phyloP scores from a whole-genome alignment of 768 basidiomycete species.

The Calocera viscosa region DNA sequence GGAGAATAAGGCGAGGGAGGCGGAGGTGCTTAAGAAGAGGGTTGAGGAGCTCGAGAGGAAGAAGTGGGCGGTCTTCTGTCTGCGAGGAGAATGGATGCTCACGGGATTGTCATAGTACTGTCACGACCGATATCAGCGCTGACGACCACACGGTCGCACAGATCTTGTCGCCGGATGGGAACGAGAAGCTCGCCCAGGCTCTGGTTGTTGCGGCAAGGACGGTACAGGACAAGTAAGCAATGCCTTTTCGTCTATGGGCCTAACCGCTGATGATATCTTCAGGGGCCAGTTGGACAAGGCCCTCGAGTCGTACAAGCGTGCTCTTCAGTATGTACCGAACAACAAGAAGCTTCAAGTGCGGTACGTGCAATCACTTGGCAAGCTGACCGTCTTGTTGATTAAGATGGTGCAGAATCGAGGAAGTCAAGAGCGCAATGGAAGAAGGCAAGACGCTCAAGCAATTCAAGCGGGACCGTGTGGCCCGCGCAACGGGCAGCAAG shows the following conservation, averaged over 20 bases:
- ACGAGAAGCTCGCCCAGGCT: slow-evolving; percentile 70
- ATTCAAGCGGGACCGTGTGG: background rate
- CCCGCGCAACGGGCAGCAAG: too few relatives aligned
- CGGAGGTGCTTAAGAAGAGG: slow-evolving; percentile 50
- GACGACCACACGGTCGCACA: slow-evolving; percentile 38
- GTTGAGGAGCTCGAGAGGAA: slow-evolving; percentile 59
- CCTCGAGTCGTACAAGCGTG: background rate
- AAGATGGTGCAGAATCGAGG: background rate
- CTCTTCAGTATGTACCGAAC: background rate
- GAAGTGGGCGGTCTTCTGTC: slow-evolving; percentile 38
- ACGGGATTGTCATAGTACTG: background rate
- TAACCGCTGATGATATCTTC: background rate
- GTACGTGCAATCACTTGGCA: background rate
- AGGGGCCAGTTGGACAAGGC: background rate
- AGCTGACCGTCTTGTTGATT: background rate
- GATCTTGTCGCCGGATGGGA: slow-evolving; percentile 56
- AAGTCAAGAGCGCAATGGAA: background rate
- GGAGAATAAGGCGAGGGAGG: slow-evolving; percentile 36
- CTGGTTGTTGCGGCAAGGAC: slow-evolving; percentile 74
- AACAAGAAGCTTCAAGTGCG: background rate
- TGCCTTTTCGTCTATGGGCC: too few relatives aligned
- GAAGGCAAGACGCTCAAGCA: background rate
- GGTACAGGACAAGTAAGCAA: slow-evolving; percentile 61
- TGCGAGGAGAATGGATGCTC: background rate
- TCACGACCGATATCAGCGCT: slow-evolving; percentile 53